Conservation (phyloP, 768 basidiomycete species). For the Rubroboletus pulcherrimus region DNA sequence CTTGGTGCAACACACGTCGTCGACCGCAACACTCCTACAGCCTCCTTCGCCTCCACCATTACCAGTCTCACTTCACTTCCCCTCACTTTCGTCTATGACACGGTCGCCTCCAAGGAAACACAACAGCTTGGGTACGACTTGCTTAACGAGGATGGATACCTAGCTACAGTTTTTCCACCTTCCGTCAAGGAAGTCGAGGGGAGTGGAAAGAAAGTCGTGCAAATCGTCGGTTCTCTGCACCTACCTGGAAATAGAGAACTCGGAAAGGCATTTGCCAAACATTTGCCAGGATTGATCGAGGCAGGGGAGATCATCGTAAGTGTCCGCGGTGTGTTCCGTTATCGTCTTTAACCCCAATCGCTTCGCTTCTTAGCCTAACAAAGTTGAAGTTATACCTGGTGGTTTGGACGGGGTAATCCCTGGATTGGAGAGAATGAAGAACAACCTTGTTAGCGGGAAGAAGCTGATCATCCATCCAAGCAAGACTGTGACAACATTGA, state of each 20-base stretch:
- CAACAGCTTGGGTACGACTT: conserved; percentile 28
- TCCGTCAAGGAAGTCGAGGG: neutral
- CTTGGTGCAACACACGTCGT: conserved; percentile 35
- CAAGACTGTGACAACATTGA: too few relatives aligned
- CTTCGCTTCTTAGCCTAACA: too few relatives aligned
- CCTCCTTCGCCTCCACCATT: neutral
- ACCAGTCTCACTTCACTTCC: neutral
- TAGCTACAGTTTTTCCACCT: conserved; percentile 3
- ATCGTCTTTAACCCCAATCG: too few relatives aligned
- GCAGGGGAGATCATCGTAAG: neutral
- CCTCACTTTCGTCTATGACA: conserved; percentile 15
- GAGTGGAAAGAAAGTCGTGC: neutral
- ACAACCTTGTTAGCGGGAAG: conserved; percentile 33
- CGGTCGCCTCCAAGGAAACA: conserved; percentile 26
- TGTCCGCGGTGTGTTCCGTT: too few relatives aligned
- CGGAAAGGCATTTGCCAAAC: neutral
- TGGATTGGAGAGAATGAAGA: conserved; percentile 31
- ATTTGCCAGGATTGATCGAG: neutral
- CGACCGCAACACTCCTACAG: conserved; percentile 19
- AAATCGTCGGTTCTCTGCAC: too few relatives aligned
- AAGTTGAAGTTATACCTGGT: conserved; percentile 25
- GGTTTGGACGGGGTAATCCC: conserved; percentile 32
- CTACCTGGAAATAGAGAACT: neutral
- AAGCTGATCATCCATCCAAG: conserved; percentile 3
- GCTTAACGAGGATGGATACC: conserved; percentile 24